Evolutionary conservation across 768 basidiomycete species (phyloP), one percentile per base, ranked within the genome.

Genomic region (Cyclocybe aegerita): DNA sequence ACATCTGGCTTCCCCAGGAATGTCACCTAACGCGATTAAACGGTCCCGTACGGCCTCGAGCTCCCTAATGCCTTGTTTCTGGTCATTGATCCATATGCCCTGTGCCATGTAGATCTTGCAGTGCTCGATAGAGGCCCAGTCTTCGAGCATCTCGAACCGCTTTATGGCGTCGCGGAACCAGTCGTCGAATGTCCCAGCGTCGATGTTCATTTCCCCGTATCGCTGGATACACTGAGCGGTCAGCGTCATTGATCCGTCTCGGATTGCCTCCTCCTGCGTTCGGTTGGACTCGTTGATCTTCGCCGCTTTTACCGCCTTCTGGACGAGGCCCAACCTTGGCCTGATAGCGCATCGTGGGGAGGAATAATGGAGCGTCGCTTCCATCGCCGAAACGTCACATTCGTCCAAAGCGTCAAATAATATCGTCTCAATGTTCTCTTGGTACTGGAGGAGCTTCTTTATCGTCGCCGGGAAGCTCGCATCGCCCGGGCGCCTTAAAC

Each of bases 321-420:
- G 16, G 8, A 52, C 38, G 4, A 52, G 31, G 15, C 39, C 46
- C 8, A 52, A 17, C n/a, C 45, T 36, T 35, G 51, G 51, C 39
- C 41, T 30, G 9, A 47, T 52, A 4, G 51, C 38, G 16, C 45
- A 52, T 23, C 38, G 36, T 7, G 49, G 43, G 10, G 53, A 45
- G 10, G 53, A 55, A 46, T 55, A 55, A 17, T 55, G 39, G 10
- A 55, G 38, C 8, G 44, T 32, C 12, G 53, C 49, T 39, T 55
- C 53, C 7, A 55, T 46, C 15, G 53, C 53, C 12, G 42, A 35
- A n/a, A 47, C 23, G 17, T 42, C 37, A 17, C 53, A 49, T 17
- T 50, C 30, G 2, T 50, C 49, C 16, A 55, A 46, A 7, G 53
- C 53, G 36, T 42, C 15, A n/a, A 35, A 33, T 9, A 55, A 34